Evolutionary conservation across 2,329 filamentous ascomycete species (phyloP), one percentile per base, ranked within the genome.

Genomic region (Epichloe scottii): DNA sequence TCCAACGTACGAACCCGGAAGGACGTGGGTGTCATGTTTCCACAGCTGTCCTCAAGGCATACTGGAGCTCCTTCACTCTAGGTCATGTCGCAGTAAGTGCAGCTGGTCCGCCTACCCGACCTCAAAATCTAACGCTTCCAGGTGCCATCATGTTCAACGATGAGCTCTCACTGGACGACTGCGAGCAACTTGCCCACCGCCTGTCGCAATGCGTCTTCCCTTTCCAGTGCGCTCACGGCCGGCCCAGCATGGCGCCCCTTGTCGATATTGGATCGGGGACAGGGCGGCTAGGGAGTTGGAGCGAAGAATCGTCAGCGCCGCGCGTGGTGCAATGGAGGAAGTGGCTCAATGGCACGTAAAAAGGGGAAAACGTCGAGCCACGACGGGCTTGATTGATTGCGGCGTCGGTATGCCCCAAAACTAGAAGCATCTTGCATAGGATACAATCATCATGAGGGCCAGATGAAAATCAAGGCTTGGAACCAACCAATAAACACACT

Each of bases 71-170:
- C 68, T 91, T 4, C 84, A 89, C 60, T 89, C 85, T 0, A 76
- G 85, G 51, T 81, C 87, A 1, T 93, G 87, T 60, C 75, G 86
- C 49, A 87, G 85, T 76, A 62, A 55, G 70, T 59, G 33, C 2
- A 4, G 30, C 30, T 30, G 30, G 0, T 23, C n/a, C 5, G 10
- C 12, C 30, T 15, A n/a, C 26, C 23, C 26, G 39, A 38, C 11
- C 14, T 17, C 15, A 33, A 5, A 30, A 19, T 41, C 56, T 59
- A 42, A 62, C 51, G 10, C 14, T 42, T 1, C 0, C 15, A 76
- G 73, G 71, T 37, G 86, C 88, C 2, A 82, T 93, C 62, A 91
- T 90, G 86, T 94, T 94, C 67, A 91, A 91, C 58, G 88, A 94
- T 59, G 61, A 68, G 5, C 67, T 93, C 7, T 73, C 71, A 0